A percentile compares a stretch with the other conserved stretches of the same genome.
phyloP scores from a whole-genome alignment of 495 filamentous ascomycete species.

The Podospora pseudopauciseta region DNA sequence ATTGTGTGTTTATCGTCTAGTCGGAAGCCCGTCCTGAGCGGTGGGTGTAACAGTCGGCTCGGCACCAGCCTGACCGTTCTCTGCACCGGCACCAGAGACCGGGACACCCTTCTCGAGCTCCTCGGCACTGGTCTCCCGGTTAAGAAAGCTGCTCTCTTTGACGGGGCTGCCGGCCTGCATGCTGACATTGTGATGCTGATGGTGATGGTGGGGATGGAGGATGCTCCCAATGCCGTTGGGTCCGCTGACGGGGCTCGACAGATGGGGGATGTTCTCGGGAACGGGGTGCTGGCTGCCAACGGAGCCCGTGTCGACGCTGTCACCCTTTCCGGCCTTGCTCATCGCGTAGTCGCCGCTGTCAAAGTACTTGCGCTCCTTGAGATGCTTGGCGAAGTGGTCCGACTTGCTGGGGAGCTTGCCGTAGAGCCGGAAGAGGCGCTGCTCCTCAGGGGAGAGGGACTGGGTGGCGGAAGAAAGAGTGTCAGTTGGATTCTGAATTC shows the following conservation, averaged over 20 bases:
- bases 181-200: conserved; percentile 45
- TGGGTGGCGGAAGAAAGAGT: conserved; percentile 32
- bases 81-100: conserved; percentile 21
- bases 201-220: conserved; percentile 39
- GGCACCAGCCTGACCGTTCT: conserved; percentile 15
- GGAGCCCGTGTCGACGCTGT: conserved; percentile 86
- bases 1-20: conserved; percentile 46
- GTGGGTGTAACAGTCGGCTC: conserved; percentile 11
- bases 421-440: conserved; percentile 91
- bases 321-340: conserved; percentile 96
- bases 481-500: conserved; percentile 13
- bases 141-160: conserved; percentile 81
- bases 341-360: conserved; percentile 97
- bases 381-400: conserved; percentile 95
- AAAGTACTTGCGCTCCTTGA: conserved; percentile 98
- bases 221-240: conserved; percentile 43
- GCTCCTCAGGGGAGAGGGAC: conserved; percentile 87
- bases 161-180: conserved; percentile 70
- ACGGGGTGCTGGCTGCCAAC: conserved; percentile 92
- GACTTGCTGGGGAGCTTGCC: conserved; percentile 95
- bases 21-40: conserved; percentile 58
- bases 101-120: conserved; percentile 49
- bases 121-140: conserved; percentile 70
- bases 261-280: conserved; percentile 94
- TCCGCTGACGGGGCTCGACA: conserved; percentile 60